Evolutionary conservation across 2,329 filamentous ascomycete genomes (phyloP), one percentile per base, ranked within the genome.

Genomic region (Camptophora hylomeconis): DNA sequence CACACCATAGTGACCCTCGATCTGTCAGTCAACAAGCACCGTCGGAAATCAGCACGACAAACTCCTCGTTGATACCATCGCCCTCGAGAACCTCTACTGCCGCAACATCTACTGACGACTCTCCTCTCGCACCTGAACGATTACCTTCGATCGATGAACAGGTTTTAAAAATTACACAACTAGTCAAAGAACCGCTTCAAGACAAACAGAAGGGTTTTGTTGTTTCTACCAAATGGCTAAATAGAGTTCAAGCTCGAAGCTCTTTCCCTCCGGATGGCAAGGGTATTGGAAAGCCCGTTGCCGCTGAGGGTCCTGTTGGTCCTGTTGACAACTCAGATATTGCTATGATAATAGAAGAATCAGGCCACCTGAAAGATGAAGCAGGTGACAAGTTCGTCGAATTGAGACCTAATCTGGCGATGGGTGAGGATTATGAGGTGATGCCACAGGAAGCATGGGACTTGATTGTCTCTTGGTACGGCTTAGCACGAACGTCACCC

Each of bases 271-370:
- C 69, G 33, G 56, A 65, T 28, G 64, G 62, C 12, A 20, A 24
- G 10, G 30, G 27, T 12, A 65, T 69, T 28, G 59, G 57, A 20
- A 60, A 66, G 36, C 79, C 80, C 38, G 57, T 64, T n/a, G 66
- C 67, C 7, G 49, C 63, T 7, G 67, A 75, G 33, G 71, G 69
- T 5, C 67, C 72, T 4, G 67, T 89, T 32, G 84, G 84, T 2
- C 80, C 81, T 0, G 69, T 95, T 17, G 83, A 94, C 60, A 94
- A 94, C 49, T 74, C 79, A 1, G 79, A 86, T 47, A 75, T 94
- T 36, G 72, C 86, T 28, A 61, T 75, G 35, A 66, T 75, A 38
- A 62, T 51, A 16, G 60, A 63, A 34, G 57, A 55, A 3, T 48
- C 49, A 8, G 49, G 44, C 17, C 41, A 40, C 15, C 54, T 63